Evolutionary conservation across 2,329 filamentous ascomycete genomes (phyloP), one percentile per base, ranked within the genome.

Genomic region (Tolypocladium cylindrosporum): DNA sequence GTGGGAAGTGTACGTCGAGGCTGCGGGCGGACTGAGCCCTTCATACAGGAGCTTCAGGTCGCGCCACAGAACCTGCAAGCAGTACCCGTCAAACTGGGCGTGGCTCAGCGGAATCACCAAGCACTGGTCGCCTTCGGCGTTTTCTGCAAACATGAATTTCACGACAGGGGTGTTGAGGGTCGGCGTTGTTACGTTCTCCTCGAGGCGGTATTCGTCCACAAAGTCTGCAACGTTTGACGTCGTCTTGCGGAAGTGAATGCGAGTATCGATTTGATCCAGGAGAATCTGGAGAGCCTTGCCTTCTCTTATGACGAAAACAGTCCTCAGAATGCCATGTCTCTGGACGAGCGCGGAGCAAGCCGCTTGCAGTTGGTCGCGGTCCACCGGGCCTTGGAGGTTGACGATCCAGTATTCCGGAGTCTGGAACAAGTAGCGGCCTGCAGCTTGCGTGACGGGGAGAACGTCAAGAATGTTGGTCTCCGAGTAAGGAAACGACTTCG

Each of bases 271-370:
- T 27, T 62, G 52, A 3, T 51, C 54, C 24, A 62, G 41, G 6
- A 63, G 43, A 37, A 62, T 50, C 13, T 63, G 60, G 7, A 59
- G 51, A 50, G 41, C 41, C 2, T 41, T 16, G 4, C 55, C 37
- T 8, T 59, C 27, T 4, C 58, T 42, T 6, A 39, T 68, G 9
- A 85, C 76, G 60, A 87, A 87, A 5, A 87, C 79, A 0, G 84
- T 86, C 9, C 84, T 79, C 2, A 87, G 71, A 27, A 87, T 83
- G 58, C 86, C 84, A 64, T 85, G 58, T 45, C 58, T 56, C 13
- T 36, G 34, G 4, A 83, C 3, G 72, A 74, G 6, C 74, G 69
- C 2, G 4, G 43, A 39, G 41, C 58, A 59, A 6, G 58, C 58
- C 3, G 10, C 1, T 19, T 59, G 55, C 14, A 59, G 55, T 11